Percentiles rank a stretch among this genome's conserved stretches.
These are phyloP conservation scores for Agastache rugosa DNA, from an alignment of 257 asterid species.

Conservation along the genomic window DNA sequence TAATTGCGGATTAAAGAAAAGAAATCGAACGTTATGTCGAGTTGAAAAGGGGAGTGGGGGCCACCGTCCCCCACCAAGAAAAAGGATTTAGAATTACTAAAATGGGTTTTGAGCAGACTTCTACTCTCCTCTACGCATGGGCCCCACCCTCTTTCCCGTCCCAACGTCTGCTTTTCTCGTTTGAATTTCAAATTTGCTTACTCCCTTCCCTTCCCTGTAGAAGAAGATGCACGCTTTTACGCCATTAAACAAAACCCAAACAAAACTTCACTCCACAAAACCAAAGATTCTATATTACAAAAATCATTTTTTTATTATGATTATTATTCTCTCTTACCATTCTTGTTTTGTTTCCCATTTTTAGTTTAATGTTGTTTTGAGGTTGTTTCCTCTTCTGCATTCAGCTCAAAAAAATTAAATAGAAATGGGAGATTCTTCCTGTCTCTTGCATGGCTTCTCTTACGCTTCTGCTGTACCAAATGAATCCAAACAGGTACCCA, in stretches of 20 bases:
- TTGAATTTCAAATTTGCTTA: slow-evolving; percentile 77
- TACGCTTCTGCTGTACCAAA: slow-evolving; percentile 72
- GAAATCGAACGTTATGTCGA: slow-evolving; percentile 38
- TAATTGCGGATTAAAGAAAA: slow-evolving; percentile 28
- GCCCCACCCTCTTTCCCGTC: slow-evolving; percentile 43
- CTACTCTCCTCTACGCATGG: slow-evolving; percentile 35
- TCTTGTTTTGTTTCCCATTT: slow-evolving; percentile 33
- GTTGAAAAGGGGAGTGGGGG: slow-evolving; percentile 22
- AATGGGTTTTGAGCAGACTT: slow-evolving; percentile 22
- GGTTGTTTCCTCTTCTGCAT: slow-evolving; percentile 30
- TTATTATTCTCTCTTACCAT: slow-evolving; percentile 6
- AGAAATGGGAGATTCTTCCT: slow-evolving; percentile 80
- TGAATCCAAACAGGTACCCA: slow-evolving; percentile 67
- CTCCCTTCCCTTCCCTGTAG: neutral
- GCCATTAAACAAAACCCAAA: slow-evolving; percentile 25
- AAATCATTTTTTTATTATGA: neutral
- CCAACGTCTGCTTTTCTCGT: slow-evolving; percentile 59
- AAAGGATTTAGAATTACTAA: slow-evolving; percentile 26
- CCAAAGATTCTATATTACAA: slow-evolving; percentile 8
- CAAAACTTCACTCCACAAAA: neutral
- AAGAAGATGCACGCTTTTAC: neutral
- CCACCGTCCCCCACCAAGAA: slow-evolving; percentile 11
- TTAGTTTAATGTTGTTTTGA: slow-evolving; percentile 22
- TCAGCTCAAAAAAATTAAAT: neutral
- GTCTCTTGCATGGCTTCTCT: slow-evolving; percentile 79